Base-by-base conservation (phyloP, 176 grass and related monocot species). In the Hyparrhenia diplandra region DNA sequence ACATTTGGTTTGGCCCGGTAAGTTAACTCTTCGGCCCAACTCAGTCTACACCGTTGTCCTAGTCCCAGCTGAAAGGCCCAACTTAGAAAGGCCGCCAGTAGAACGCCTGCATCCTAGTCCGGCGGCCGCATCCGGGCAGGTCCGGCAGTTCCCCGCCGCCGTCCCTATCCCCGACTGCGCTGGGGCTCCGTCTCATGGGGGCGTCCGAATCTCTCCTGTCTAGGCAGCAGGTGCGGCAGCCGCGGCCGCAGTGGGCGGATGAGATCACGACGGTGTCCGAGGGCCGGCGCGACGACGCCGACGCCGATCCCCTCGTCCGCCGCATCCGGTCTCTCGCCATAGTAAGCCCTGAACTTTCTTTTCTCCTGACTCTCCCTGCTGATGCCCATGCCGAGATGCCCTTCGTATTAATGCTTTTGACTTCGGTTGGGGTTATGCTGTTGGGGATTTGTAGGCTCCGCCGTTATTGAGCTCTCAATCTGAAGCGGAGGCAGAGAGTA, bases 211-310 rank as follows among this genome's bases (percentile, higher is more conserved):
- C 89, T 21, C 20, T 87, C 17, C 86, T 91, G 5, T 73, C 71
- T 10, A 79, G 64, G 71, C 73, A 85, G 39, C 68, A 27, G 64
- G 76, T 30, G 14, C 62, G 65, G 58, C 82, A 85, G 83, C 61
- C 52, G 45, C 62, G 39, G 43, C 65, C 79, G 25, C 89, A 25
- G 80, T 94, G 89, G 82, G 86, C 84, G 21, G 89, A 91, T 23
- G 89, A 91, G 89, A 94, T 94, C 79, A 94, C 92, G 45, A 91
- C 83, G 68, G 83, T 94, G 5, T 91, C 89, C 14, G 78, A 89
- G 42, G 87, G 87, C 75, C 49, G 65, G 83, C 84, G 77, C 57
- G 74, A 74, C 62, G 79, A 37, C 27, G 35, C 73, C 25, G 75
- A 82, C 18, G 55, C 73, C 4, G 89, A 94, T 47, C 89, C 88